Conservation (phyloP, 345 rosid genomes). For the Ceriops zippeliana region DNA sequence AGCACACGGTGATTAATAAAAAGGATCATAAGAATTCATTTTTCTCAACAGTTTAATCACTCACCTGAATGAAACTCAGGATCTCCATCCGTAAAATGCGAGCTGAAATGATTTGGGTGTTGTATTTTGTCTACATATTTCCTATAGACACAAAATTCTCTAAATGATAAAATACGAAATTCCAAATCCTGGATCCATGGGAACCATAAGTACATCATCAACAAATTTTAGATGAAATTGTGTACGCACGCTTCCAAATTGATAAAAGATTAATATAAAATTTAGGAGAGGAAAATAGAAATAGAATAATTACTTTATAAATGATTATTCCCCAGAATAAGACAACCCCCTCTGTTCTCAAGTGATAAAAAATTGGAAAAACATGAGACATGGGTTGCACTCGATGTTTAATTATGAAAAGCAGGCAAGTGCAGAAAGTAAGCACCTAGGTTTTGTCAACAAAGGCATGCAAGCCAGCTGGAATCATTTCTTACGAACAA, state of each 20-base stretch:
- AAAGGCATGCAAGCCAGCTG: slow-evolving; percentile 20
- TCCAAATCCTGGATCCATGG: not conserved
- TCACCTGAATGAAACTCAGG: slow-evolving; percentile 57
- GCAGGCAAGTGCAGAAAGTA: not conserved
- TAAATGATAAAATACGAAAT: not conserved
- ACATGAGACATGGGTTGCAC: not conserved
- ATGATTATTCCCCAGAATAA: not conserved
- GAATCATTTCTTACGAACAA: slow-evolving; percentile 1
- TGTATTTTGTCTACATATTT: slow-evolving; percentile 53
- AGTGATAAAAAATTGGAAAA: not conserved
- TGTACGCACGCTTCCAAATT: not conserved
- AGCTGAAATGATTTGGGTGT: slow-evolving; percentile 37
- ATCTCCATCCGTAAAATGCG: slow-evolving; percentile 53
- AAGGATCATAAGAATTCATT: not conserved
- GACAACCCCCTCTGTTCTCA: not conserved
- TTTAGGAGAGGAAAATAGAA: not conserved
- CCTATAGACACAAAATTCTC: slow-evolving; percentile 29
- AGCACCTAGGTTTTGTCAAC: slow-evolving; percentile 15
- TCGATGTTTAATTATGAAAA: slow-evolving; percentile 3
- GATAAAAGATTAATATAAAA: not conserved
- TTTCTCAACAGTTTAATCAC: slow-evolving; percentile 4
- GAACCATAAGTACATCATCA: not conserved
- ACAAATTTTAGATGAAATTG: not conserved
- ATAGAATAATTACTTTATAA: not conserved
- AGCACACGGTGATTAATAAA: not conserved